Evolutionary conservation across 176 grass and related monocot species (phyloP).

Genomic region (Ensete ventricosum): DNA sequence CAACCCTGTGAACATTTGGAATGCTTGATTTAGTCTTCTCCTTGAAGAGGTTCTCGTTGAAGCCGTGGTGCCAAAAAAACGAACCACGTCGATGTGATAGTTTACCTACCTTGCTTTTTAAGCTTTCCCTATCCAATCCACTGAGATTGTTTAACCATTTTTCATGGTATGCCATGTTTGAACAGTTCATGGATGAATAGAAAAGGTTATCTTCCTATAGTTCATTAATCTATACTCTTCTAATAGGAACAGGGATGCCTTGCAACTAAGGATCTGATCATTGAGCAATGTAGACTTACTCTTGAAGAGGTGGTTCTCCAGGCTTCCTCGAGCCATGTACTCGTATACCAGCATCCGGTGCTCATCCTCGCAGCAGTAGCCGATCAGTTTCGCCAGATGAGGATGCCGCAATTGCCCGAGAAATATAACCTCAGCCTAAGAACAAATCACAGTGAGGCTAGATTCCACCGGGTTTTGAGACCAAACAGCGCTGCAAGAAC

Average conservation of each 20-base stretch:
- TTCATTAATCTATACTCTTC: not conserved
- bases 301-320: constrained; percentile 87
- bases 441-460: not conserved
- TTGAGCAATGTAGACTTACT: constrained; percentile 36
- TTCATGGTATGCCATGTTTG: no score
- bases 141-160: no score
- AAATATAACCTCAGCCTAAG: constrained; percentile 79
- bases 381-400: constrained; percentile 69
- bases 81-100: not conserved
- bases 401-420: constrained; percentile 76
- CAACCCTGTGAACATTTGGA: constrained; percentile 22
- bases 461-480: not conserved
- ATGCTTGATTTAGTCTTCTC: not conserved
- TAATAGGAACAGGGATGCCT: not conserved
- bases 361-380: constrained; percentile 69
- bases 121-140: no score
- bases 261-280: not conserved
- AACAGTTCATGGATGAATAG: not conserved
- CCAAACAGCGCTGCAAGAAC: not conserved
- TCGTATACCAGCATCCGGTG: constrained; percentile 88
- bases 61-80: not conserved
- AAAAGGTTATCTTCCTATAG: not conserved
- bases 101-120: not conserved
- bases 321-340: constrained; percentile 58
- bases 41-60: not conserved